Percentiles rank a stretch among this genome's conserved stretches.
These are phyloP conservation scores for Leccinum ponderosum DNA, from an alignment of 1,284 basidiomycete species.

Conservation along the genomic window DNA sequence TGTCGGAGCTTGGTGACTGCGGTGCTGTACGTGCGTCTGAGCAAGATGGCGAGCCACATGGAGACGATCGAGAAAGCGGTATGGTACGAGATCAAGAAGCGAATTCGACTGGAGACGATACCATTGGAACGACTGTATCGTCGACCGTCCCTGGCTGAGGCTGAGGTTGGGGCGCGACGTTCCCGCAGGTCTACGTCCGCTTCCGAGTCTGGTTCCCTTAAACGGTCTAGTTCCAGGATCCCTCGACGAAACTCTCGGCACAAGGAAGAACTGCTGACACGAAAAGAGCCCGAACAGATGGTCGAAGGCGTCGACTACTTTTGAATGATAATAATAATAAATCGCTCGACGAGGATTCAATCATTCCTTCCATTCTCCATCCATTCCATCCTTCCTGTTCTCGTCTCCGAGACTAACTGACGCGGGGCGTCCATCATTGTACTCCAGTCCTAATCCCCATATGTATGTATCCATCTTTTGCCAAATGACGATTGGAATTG, in stretches of 20 bases:
- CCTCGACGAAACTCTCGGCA: constrained; percentile 1
- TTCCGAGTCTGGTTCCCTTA: not conserved
- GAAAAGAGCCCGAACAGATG: constrained; percentile 6
- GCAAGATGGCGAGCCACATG: constrained; percentile 34
- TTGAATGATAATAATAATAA: constrained; percentile 4
- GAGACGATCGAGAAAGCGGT: constrained; percentile 31
- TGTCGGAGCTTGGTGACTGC: constrained; percentile 28
- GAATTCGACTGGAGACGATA: constrained; percentile 27
- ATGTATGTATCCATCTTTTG: constrained; percentile 4
- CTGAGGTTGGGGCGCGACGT: constrained; percentile 1
- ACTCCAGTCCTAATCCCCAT: constrained; percentile 3
- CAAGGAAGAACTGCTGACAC: not conserved
- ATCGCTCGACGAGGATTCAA: not conserved
- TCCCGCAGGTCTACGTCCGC: constrained; percentile 6
- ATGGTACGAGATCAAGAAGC: constrained; percentile 28
- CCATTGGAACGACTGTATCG: constrained; percentile 25
- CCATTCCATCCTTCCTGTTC: not conserved
- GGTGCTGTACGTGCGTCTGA: constrained; percentile 32
- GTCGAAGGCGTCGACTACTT: constrained; percentile 30
- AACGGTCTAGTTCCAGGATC: constrained; percentile 4
- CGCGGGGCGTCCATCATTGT: not conserved
- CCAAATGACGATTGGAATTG: constrained; percentile 3
- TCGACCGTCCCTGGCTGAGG: constrained; percentile 8
- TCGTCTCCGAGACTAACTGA: not conserved
- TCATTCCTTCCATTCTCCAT: not conserved